Base-by-base conservation (phyloP, 306 rosid species). In the Inga leiocalycina region DNA sequence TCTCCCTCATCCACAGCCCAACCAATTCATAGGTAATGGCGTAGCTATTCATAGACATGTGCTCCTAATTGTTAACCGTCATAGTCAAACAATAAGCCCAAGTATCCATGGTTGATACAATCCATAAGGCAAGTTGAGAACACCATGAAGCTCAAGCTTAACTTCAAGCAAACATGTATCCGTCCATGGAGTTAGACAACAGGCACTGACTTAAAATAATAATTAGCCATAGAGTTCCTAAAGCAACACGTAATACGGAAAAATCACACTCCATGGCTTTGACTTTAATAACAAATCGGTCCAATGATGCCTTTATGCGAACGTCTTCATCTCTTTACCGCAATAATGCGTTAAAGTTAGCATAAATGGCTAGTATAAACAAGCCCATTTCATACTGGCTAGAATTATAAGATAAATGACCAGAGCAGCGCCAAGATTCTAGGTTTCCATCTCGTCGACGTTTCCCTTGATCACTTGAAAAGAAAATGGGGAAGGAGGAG, bases 51-150 rank as follows among this genome's bases (percentile, higher is more conserved):
- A 22, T 56, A 68, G 65, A 82, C 77, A 68, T 10, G 67, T 3
- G 14, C 16, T 16, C 76, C 76, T 41, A 51, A 41, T 11, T 30
- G 39, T 54, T 24, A 52, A 20, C 24, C 27, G 24, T 54, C 20
- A 65, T 16, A 67, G 84, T 46, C 68, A 74, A 62, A 19, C 48
- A 35, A 71, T n/a, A 83, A 34, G 65, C 46, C 75, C 19, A 71
- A 35, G 74, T 68, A 64, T 43, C 54, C 10, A 11, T 48, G 67
- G 48, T 34, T 22, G 45, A 52, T 69, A 43, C 8, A 66, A 12
- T 24, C 73, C 19, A 49, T 49, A 49, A 49, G 56, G 56, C 56
- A 48, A 11, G 52, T 45, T 45, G 49, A 8, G 14, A 45, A 45
- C 12, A 17, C 6, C 2, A 49, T 49, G 17, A 52, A 52, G 9